phyloP scores from a whole-genome alignment of 169 alveolate genomes.

The Hammondia hammondi region DNA sequence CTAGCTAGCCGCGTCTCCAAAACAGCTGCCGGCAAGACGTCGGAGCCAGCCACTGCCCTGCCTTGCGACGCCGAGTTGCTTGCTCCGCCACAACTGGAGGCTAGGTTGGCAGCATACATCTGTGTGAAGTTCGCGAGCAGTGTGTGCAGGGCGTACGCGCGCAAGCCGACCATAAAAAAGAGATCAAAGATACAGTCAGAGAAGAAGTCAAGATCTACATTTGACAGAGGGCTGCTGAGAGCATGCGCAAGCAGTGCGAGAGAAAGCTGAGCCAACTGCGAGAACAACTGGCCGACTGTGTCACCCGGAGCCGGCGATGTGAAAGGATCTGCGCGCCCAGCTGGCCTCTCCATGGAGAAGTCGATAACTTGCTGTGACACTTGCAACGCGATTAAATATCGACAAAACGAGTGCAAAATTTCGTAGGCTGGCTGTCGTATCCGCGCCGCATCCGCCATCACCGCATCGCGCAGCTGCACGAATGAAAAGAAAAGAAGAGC shows the following conservation, averaged over 20 bases:
- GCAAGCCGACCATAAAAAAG: conserved; percentile 22
- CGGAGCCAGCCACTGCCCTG: neutral
- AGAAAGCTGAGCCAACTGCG: neutral
- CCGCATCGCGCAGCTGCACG: conserved; percentile 24
- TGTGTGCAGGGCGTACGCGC: conserved; percentile 14
- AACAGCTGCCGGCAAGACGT: neutral
- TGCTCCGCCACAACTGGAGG: neutral
- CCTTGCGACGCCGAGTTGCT: neutral
- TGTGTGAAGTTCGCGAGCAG: conserved; percentile 5
- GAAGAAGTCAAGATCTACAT: conserved; percentile 16
- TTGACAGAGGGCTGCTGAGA: conserved; percentile 26
- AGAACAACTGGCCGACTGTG: neutral
- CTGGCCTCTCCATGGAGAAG: neutral
- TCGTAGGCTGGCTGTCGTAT: conserved; percentile 22
- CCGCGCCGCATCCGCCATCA: neutral
- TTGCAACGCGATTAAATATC: neutral
- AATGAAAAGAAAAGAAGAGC: neutral
- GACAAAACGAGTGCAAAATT: conserved; percentile 5
- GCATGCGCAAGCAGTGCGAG: neutral
- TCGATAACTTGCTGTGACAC: neutral
- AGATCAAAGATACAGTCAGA: conserved; percentile 35
- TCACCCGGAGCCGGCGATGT: neutral
- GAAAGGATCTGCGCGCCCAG: neutral
- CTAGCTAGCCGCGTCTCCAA: neutral
- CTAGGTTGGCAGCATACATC: conserved; percentile 15